Evolutionary conservation across 495 filamentous ascomycete species (phyloP).

Genomic region (Evansstolkia leycettana): DNA sequence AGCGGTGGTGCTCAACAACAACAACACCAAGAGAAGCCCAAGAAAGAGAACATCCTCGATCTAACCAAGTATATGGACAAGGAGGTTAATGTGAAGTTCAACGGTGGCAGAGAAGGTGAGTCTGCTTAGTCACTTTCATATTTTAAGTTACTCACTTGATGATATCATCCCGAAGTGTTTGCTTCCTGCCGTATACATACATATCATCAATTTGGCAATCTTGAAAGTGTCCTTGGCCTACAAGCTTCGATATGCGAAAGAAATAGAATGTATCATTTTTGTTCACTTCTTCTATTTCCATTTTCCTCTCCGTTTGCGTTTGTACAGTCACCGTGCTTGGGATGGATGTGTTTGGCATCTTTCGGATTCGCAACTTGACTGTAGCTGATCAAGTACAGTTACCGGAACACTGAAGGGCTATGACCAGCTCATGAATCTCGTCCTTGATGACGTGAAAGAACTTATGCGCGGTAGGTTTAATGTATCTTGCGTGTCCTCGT

Average conservation of each 20-base stretch:
- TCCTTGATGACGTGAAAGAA: constrained; percentile 90
- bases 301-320: too few relatives aligned
- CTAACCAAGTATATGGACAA: constrained; percentile 94
- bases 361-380: neutral
- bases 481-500: neutral
- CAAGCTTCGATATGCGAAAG: too few relatives aligned
- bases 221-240: too few relatives aligned
- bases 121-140: constrained; percentile 5
- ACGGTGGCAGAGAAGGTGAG: constrained; percentile 83
- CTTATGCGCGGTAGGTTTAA: constrained; percentile 57
- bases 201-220: too few relatives aligned
- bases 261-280: too few relatives aligned
- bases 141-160: neutral
- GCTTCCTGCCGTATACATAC: too few relatives aligned
- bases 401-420: constrained; percentile 84
- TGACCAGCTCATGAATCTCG: constrained; percentile 95
- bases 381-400: constrained; percentile 39
- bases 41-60: constrained; percentile 97
- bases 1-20: constrained; percentile 22
- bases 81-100: constrained; percentile 89
- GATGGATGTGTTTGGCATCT: too few relatives aligned
- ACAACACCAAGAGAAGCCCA: constrained; percentile 60
- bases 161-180: too few relatives aligned
- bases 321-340: too few relatives aligned
- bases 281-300: too few relatives aligned